Conservation (phyloP, 1,284 basidiomycete genomes). For the Boletus mariae region DNA sequence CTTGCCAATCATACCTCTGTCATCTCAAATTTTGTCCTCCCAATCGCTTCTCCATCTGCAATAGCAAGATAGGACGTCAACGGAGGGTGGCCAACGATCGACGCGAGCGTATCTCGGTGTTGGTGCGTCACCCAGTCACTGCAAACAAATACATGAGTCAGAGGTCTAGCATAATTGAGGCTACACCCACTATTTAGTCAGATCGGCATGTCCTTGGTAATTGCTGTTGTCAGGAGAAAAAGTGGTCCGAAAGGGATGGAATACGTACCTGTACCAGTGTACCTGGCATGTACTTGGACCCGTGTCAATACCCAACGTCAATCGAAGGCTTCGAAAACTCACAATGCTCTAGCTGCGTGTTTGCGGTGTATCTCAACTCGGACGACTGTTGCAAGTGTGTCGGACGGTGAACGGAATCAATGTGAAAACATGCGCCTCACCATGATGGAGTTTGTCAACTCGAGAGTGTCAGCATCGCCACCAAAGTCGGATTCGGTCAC, state of each 20-base stretch:
- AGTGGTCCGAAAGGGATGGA: not conserved
- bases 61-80: constrained; percentile 86
- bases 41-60: constrained; percentile 90
- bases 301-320: constrained; percentile 10
- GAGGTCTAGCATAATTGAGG: constrained; percentile 1
- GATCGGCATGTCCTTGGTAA: constrained; percentile 79
- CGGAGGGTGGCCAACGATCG: constrained; percentile 89
- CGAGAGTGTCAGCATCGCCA: constrained; percentile 7
- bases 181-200: constrained; percentile 82
- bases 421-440: constrained; percentile 6
- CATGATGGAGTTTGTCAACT: constrained; percentile 17
- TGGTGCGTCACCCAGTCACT: constrained; percentile 99
- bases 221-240: constrained; percentile 8
- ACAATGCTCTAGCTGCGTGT: constrained; percentile 92
- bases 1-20: constrained; percentile 66
- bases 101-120: constrained; percentile 89
- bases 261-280: constrained; percentile 83
- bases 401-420: not conserved
- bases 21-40: constrained; percentile 92
- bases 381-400: constrained; percentile 54
- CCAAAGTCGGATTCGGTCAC: constrained; percentile 2
- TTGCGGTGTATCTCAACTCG: constrained; percentile 90
- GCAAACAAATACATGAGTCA: constrained; percentile 6
- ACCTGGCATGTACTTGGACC: constrained; percentile 83
- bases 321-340: constrained; percentile 30